Base-by-base conservation (phyloP, 2,329 filamentous ascomycete species). In the Ophiosphaerella korrae region DNA sequence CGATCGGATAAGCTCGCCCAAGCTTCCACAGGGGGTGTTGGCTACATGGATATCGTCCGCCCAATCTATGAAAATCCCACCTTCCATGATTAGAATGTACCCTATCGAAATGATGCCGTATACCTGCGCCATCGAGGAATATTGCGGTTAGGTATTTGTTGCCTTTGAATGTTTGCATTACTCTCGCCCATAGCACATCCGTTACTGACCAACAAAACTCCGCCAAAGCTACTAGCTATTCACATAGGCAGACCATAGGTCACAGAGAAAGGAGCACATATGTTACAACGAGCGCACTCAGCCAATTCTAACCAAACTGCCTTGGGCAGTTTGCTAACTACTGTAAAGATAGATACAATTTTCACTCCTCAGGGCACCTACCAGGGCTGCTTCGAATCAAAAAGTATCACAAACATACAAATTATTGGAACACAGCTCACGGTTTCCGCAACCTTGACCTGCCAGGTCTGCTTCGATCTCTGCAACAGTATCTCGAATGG, bases 301-400 rank as follows among this genome's bases (percentile, higher is more conserved):
- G 43, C 35, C 38, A 38, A 38, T 14, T 45, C 43, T 45, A 39
- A 45, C 24, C 43, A 26, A 26, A 32, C 23, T 40, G 35, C 43
- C 43, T 45, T 14, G 35, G 43, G 35, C 43, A 45, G 34, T 45
- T n/a, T 33, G 35, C 43, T 45, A 35, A 45, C 43, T 36, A 23
- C 5, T 16, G 16, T 29, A 31, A 45, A 45, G 35, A 14, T 8
- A 13, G 11, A 32, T n/a, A 45, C 23, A 6, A 33, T n/a, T 13
- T 32, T 38, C 24, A 9, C 13, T 3, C 40, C 23, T 16, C 16
- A 45, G 9, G 43, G 34, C 24, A 33, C 34, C 11, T 45, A 39
- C 43, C 24, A 32, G 31, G 34, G 14, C 24, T 45, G 35, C 35
- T 39, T 32, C 34, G 24, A n/a, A 7, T 26, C 35, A 2, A 33